phyloP scores from a whole-genome alignment of 441 rosid species.

The Pelargonium fulgidum region DNA sequence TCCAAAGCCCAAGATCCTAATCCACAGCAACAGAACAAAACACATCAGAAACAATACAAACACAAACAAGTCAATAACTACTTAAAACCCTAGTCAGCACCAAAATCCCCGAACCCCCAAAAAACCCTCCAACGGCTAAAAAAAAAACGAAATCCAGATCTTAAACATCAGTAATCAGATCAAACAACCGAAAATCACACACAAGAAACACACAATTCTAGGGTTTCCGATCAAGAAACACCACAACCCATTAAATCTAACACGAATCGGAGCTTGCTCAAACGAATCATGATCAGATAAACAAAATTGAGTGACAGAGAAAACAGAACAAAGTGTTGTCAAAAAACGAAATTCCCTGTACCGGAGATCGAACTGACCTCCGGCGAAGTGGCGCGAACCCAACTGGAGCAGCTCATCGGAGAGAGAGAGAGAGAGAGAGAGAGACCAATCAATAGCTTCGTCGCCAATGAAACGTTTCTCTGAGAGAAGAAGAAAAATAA shows the following conservation, averaged over 20 bases:
- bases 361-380: conserved; percentile 37
- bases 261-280: conserved; percentile 25
- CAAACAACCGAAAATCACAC: conserved; percentile 6
- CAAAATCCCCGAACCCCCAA: conserved; percentile 24
- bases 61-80: conserved; percentile 13
- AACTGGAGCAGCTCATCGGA: conserved; percentile 39
- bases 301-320: conserved; percentile 17
- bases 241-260: conserved; percentile 17
- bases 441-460: conserved; percentile 14
- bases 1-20: conserved; percentile 32
- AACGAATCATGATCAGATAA: conserved; percentile 25
- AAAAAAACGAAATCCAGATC: conserved; percentile 47
- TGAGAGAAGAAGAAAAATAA: not conserved
- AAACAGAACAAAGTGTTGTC: conserved; percentile 9
- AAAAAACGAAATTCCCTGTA: not conserved
- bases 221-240: conserved; percentile 33
- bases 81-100: conserved; percentile 15
- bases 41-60: not conserved
- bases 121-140: conserved; percentile 8
- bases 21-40: conserved; percentile 3
- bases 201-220: conserved; percentile 30
- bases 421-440: too few relatives aligned
- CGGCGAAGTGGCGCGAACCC: conserved; percentile 56
- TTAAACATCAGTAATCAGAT: conserved; percentile 33
- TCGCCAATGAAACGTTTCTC: conserved; percentile 18